phyloP scores from a whole-genome alignment of 257 asterid species.

The Ophiorrhiza pumila region DNA sequence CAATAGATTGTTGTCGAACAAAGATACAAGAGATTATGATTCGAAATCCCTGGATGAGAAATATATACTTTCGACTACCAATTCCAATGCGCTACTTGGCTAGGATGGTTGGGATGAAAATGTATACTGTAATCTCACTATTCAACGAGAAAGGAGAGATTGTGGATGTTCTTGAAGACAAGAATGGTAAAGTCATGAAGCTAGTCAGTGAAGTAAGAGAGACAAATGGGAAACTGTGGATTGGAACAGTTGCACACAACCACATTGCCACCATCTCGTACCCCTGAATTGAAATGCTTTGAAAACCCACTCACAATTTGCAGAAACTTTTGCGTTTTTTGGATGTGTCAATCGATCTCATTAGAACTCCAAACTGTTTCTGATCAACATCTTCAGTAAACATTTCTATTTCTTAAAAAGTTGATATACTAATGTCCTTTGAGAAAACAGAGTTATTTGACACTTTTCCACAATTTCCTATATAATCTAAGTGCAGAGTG shows the following conservation, averaged over 20 bases:
- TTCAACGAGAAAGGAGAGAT: slow-evolving; percentile 60
- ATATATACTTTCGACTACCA: slow-evolving; percentile 67
- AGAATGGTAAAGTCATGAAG: slow-evolving; percentile 75
- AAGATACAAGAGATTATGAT: slow-evolving; percentile 54
- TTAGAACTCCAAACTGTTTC: too few relatives aligned
- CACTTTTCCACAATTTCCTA: too few relatives aligned
- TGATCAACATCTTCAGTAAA: too few relatives aligned
- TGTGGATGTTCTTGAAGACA: slow-evolving; percentile 84
- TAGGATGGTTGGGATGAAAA: slow-evolving; percentile 57
- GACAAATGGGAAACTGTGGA: slow-evolving; percentile 73
- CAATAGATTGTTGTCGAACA: slow-evolving; percentile 87
- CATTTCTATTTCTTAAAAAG: too few relatives aligned
- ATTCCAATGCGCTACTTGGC: slow-evolving; percentile 67
- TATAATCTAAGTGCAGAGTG: too few relatives aligned
- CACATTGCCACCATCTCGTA: slow-evolving; percentile 79
- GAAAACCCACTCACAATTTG: too few relatives aligned
- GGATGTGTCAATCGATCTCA: too few relatives aligned
- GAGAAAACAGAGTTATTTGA: too few relatives aligned
- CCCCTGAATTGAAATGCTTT: slow-evolving; percentile 32
- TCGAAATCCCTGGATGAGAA: slow-evolving; percentile 68
- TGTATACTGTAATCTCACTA: slow-evolving; percentile 65
- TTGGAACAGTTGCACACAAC: slow-evolving; percentile 94
- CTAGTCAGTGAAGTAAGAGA: slow-evolving; percentile 86
- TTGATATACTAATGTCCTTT: too few relatives aligned
- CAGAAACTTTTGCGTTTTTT: too few relatives aligned